Evolutionary conservation across 1,139 yeast species (phyloP).

Genomic region (Kurtzmaniella quercitrusa): DNA sequence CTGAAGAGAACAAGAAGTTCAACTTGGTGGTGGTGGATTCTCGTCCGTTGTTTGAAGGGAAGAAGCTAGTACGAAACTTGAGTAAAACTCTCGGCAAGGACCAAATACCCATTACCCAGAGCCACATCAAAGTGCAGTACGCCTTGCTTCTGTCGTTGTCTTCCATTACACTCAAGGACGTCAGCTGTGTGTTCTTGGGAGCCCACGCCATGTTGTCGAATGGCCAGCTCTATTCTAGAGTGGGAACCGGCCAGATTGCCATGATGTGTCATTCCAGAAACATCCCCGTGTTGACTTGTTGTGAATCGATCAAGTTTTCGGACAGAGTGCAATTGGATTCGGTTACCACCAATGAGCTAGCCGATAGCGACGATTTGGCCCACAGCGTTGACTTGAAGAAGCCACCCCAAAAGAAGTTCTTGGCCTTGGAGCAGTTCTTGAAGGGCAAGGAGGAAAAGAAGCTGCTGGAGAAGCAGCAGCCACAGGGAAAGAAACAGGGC

Average conservation of each 20-base stretch:
- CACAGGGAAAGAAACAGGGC: slow-evolving; percentile 13
- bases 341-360: slow-evolving; percentile 88
- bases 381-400: slow-evolving; percentile 41
- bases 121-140: slow-evolving; percentile 45
- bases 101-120: slow-evolving; percentile 29
- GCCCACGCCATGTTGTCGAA: slow-evolving; percentile 97
- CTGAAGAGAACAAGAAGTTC: slow-evolving; percentile 60
- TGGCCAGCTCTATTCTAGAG: slow-evolving; percentile 88
- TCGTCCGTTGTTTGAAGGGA: slow-evolving; percentile 95
- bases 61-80: slow-evolving; percentile 61
- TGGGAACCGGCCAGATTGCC: slow-evolving; percentile 91
- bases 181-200: slow-evolving; percentile 87
- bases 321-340: slow-evolving; percentile 95
- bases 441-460: slow-evolving; percentile 32
- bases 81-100: slow-evolving; percentile 28
- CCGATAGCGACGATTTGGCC: slow-evolving; percentile 74
- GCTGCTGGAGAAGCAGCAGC: slow-evolving; percentile 13
- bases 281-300: slow-evolving; percentile 91
- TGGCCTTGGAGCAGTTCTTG: slow-evolving; percentile 63
- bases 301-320: slow-evolving; percentile 92
- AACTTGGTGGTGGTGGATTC: slow-evolving; percentile 87
- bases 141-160: slow-evolving; percentile 76
- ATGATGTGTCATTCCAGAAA: slow-evolving; percentile 86
- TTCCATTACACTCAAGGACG: slow-evolving; percentile 70
- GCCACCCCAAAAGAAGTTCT: slow-evolving; percentile 59